Conservation (phyloP, 2,329 filamentous ascomycete genomes). For the Colletotrichum sojae region DNA sequence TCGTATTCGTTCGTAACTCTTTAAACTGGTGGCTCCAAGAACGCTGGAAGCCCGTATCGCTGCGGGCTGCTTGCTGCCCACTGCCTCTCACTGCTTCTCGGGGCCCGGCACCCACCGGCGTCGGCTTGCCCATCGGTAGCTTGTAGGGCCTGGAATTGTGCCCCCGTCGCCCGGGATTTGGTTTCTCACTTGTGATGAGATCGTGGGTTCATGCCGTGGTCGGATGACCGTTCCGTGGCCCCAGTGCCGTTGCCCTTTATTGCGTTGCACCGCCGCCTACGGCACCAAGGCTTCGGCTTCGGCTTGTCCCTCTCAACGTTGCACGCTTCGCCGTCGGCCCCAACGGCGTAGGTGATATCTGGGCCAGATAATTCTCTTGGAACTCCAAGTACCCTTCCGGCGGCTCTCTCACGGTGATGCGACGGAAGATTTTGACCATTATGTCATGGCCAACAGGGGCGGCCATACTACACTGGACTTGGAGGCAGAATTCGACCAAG, state of each 20-base stretch:
- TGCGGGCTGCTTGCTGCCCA: conserved; percentile 20
- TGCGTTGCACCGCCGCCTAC: conserved; percentile 7
- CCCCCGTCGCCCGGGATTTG: conserved; percentile 16
- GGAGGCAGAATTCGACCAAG: conserved; percentile 12
- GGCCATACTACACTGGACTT: background rate
- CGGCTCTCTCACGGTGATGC: conserved; percentile 19
- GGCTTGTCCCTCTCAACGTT: background rate
- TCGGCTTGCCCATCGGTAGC: background rate
- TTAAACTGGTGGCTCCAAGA: conserved; percentile 18
- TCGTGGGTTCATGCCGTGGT: conserved; percentile 6
- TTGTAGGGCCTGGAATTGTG: conserved; percentile 12
- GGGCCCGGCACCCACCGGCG: conserved; percentile 24
- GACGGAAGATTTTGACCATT: conserved; percentile 25
- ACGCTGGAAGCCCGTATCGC: conserved; percentile 28
- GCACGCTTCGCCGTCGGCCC: background rate
- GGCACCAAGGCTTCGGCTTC: conserved; percentile 8
- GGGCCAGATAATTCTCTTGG: conserved; percentile 1
- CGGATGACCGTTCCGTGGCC: conserved; percentile 12
- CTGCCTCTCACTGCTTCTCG: background rate
- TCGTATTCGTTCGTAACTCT: conserved; percentile 33
- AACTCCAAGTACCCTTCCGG: background rate
- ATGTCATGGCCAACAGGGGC: conserved; percentile 30
- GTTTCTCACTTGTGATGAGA: conserved; percentile 9
- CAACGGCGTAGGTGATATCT: too few species aligned
- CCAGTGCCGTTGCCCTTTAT: background rate